Percentiles rank a stretch among this genome's conserved stretches.
phyloP scores from a whole-genome alignment of 2,329 filamentous ascomycete species.

The Aureobasidium sp. region DNA sequence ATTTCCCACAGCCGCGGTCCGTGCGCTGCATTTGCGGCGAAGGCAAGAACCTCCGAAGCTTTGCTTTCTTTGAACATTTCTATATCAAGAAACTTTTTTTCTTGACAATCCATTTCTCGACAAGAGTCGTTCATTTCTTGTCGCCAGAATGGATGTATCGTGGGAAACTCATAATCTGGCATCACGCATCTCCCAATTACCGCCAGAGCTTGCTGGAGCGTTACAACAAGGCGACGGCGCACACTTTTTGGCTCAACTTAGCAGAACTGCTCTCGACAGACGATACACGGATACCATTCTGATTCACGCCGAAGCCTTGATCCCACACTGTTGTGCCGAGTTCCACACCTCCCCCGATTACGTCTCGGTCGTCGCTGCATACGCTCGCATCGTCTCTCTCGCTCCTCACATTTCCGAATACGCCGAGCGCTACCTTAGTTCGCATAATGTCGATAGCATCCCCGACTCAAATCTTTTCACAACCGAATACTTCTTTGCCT shows the following conservation, averaged over 20 bases:
- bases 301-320: slow-evolving; percentile 61
- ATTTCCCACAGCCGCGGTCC: slow-evolving; percentile 1
- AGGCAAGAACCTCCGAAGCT: slow-evolving; percentile 10
- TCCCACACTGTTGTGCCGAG: slow-evolving; percentile 69
- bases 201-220: slow-evolving; percentile 59
- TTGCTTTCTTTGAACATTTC: slow-evolving; percentile 7
- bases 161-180: slow-evolving; percentile 12
- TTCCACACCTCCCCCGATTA: slow-evolving; percentile 22
- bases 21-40: slow-evolving; percentile 8
- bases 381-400: slow-evolving; percentile 73
- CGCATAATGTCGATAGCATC: slow-evolving; percentile 1
- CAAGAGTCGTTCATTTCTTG: not conserved
- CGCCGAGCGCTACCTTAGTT: slow-evolving; percentile 42
- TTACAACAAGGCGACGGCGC: slow-evolving; percentile 55
- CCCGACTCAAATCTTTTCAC: slow-evolving; percentile 12
- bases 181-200: slow-evolving; percentile 47
- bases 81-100: not conserved
- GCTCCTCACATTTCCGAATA: slow-evolving; percentile 71
- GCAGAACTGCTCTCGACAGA: slow-evolving; percentile 59
- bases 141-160: slow-evolving; percentile 14
- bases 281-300: slow-evolving; percentile 66
- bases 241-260: slow-evolving; percentile 62
- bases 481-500: slow-evolving; percentile 47
- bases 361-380: slow-evolving; percentile 53
- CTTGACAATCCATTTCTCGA: not conserved